Conservation (phyloP, 192 early-diverging fungal genomes). For the Umbelopsis ramanniana region DNA sequence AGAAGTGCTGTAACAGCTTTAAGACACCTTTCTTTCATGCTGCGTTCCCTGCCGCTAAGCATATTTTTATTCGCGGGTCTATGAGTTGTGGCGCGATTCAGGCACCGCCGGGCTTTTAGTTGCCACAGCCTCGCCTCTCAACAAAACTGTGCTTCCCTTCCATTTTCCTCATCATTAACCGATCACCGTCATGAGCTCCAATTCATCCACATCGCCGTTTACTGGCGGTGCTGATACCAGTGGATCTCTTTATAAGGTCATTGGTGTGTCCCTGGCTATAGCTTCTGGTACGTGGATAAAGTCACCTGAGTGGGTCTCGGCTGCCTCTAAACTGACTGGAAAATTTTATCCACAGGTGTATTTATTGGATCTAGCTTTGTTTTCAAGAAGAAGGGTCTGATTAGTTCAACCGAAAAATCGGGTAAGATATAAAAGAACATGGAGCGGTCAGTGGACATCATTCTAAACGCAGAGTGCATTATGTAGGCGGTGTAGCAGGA, state of each 20-base stretch:
- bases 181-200: constrained; percentile 26
- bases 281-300: constrained; percentile 47
- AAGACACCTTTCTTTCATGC: no score
- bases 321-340: neutral
- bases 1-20: no score
- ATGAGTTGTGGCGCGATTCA: constrained; percentile 16
- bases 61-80: neutral
- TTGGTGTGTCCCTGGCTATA: constrained; percentile 86
- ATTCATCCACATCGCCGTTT: constrained; percentile 2
- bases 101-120: neutral
- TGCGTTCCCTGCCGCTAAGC: no score
- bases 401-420: constrained; percentile 71
- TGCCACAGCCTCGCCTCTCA: constrained; percentile 7
- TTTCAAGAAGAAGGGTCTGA: constrained; percentile 93
- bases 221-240: constrained; percentile 16
- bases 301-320: neutral
- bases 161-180: neutral
- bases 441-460: neutral
- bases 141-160: neutral
- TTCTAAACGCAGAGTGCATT: neutral
- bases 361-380: constrained; percentile 95
- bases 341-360: constrained; percentile 58
- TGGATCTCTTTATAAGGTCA: constrained; percentile 56
- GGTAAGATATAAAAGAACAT: constrained; percentile 26
- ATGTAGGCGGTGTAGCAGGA: constrained; percentile 48